These are phyloP conservation scores for Nicotiana attenuata DNA, from an alignment of 257 asterid genomes.

Conservation along the genomic window DNA sequence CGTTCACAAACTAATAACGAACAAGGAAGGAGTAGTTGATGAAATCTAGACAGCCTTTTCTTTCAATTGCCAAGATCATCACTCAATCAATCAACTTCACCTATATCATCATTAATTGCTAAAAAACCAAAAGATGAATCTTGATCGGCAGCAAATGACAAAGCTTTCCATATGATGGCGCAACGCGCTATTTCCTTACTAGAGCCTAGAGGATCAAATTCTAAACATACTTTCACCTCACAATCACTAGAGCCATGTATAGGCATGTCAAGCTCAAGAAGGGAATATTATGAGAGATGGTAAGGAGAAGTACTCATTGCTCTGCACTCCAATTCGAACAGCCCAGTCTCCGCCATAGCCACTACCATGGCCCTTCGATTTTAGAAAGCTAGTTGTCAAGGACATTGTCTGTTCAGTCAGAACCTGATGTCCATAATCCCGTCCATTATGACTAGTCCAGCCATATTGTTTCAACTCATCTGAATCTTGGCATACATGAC, in stretches of 20 bases:
- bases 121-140: neutral
- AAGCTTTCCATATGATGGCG: neutral
- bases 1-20: neutral
- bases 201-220: neutral
- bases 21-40: neutral
- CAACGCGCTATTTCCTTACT: neutral
- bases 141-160: neutral
- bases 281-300: constrained; percentile 20
- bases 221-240: neutral
- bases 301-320: constrained; percentile 49
- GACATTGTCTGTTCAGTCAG: constrained; percentile 69
- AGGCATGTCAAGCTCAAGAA: neutral
- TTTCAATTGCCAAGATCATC: neutral
- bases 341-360: constrained; percentile 99
- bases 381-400: constrained; percentile 77
- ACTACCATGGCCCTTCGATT: constrained; percentile 65
- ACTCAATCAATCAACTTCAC: neutral
- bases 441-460: constrained; percentile 91
- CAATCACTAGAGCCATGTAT: constrained; percentile 1
- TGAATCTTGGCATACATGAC: constrained; percentile 88
- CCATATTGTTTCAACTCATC: constrained; percentile 85
- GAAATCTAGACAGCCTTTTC: neutral
- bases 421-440: constrained; percentile 86
- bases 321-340: constrained; percentile 61
- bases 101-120: neutral